A percentile compares a stretch with the other conserved stretches of the same genome.
Evolutionary conservation across 805 yeast genomes (phyloP).

Genomic region (Trichomonascus vanleenenianus): DNA sequence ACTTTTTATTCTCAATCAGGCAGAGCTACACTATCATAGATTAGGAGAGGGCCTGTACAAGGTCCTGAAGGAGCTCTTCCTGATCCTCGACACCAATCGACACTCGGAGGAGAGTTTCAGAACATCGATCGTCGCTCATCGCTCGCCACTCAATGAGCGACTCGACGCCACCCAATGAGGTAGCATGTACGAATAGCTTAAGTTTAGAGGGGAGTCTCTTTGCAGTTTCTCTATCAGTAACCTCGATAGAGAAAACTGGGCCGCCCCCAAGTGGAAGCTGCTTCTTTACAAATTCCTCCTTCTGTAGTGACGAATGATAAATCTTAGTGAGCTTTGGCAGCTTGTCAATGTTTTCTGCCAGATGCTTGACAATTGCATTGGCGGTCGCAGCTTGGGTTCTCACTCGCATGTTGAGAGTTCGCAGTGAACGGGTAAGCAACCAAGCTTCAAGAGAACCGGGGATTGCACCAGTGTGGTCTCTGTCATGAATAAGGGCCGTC

Average conservation of each 20-base stretch:
- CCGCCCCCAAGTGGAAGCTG: constrained; percentile 55
- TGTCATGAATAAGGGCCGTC: constrained; percentile 45
- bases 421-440: constrained; percentile 66
- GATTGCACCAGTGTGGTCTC: constrained; percentile 70
- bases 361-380: constrained; percentile 48
- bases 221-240: constrained; percentile 47
- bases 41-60: constrained; percentile 46
- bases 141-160: constrained; percentile 89
- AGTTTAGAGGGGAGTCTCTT: constrained; percentile 54
- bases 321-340: constrained; percentile 46
- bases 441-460: constrained; percentile 72
- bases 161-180: constrained; percentile 90
- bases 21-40: too few species aligned
- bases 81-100: constrained; percentile 76
- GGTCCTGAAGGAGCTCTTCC: constrained; percentile 68
- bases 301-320: constrained; percentile 71
- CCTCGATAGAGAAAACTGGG: constrained; percentile 68
- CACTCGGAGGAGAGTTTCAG: constrained; percentile 55
- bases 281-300: constrained; percentile 52
- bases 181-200: constrained; percentile 77
- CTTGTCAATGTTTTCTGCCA: constrained; percentile 41
- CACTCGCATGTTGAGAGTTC: constrained; percentile 73
- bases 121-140: constrained; percentile 52
- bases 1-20: not conserved
- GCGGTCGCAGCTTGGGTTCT: constrained; percentile 58